Percentiles rank a stretch among this genome's conserved stretches.
Conservation (phyloP, 495 filamentous ascomycete genomes). For the Penicillium coffeae region DNA sequence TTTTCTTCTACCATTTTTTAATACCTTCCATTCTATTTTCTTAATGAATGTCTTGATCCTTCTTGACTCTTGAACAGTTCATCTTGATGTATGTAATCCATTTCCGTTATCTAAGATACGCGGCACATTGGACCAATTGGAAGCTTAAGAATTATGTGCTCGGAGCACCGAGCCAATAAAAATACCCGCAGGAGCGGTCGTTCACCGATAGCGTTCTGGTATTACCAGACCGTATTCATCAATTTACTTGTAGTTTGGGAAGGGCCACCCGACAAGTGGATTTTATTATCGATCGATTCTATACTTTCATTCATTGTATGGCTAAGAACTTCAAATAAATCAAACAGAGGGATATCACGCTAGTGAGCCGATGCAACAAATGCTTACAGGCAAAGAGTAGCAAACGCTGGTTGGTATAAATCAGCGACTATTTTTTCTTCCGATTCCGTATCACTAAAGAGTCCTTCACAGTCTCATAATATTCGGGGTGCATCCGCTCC, state of each 20-base stretch:
- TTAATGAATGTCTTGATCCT: too few species aligned
- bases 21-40: too few species aligned
- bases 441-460: background rate
- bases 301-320: too few species aligned
- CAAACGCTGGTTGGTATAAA: too few species aligned
- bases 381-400: too few species aligned
- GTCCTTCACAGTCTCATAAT: background rate
- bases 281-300: background rate
- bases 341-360: background rate
- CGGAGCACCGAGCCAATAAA: background rate
- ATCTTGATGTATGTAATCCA: too few species aligned
- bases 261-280: background rate
- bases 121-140: background rate
- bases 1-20: too few species aligned
- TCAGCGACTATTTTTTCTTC: background rate
- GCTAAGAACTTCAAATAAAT: too few species aligned
- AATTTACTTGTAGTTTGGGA: background rate
- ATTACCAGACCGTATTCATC: background rate
- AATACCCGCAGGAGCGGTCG: background rate
- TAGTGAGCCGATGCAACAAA: too few species aligned
- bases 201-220: background rate
- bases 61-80: too few species aligned
- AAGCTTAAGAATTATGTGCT: background rate
- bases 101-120: too few species aligned
- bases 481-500: slow-evolving; percentile 27